Conservation (phyloP, 2,329 filamentous ascomycete genomes). For the Xenoacremonium recifei region DNA sequence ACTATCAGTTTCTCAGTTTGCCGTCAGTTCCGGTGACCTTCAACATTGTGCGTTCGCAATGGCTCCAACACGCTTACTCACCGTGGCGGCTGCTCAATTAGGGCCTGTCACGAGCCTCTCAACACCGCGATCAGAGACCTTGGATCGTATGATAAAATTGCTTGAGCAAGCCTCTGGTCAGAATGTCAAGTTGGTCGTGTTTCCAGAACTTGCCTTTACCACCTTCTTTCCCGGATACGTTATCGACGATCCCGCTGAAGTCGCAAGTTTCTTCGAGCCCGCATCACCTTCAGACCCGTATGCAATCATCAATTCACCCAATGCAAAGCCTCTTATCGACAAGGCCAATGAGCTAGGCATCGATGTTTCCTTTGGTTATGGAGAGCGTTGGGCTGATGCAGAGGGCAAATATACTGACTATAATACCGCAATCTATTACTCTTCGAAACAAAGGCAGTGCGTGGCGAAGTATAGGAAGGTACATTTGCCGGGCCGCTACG, state of each 20-base stretch:
- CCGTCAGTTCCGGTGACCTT: too few species aligned
- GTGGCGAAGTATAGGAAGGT: constrained; percentile 55
- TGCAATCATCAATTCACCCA: constrained; percentile 32
- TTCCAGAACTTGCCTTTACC: constrained; percentile 53
- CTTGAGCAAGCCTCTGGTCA: constrained; percentile 43
- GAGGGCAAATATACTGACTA: constrained; percentile 40
- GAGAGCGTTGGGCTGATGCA: constrained; percentile 36
- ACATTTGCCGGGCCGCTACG: constrained; percentile 52
- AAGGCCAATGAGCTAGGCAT: constrained; percentile 44
- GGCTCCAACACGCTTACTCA: constrained; percentile 7
- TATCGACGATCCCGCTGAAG: constrained; percentile 40
- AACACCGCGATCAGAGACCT: constrained; percentile 39
- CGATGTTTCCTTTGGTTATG: constrained; percentile 53
- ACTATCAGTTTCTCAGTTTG: too few species aligned
- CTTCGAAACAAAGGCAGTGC: constrained; percentile 36
- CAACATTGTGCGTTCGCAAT: constrained; percentile 1
- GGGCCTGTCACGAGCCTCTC: constrained; percentile 36
- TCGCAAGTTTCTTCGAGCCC: constrained; percentile 51
- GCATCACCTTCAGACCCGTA: constrained; percentile 28
- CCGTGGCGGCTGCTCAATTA: constrained; percentile 54
- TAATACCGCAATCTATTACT: constrained; percentile 51
- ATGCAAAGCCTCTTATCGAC: constrained; percentile 48
- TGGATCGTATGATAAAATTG: constrained; percentile 49
- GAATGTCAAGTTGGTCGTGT: constrained; percentile 49
- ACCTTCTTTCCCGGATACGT: constrained; percentile 56